Percentiles rank a stretch among this genome's conserved stretches.
Evolutionary conservation across 2,329 filamentous ascomycete species (phyloP).

Genomic region (Penicillium sp.): DNA sequence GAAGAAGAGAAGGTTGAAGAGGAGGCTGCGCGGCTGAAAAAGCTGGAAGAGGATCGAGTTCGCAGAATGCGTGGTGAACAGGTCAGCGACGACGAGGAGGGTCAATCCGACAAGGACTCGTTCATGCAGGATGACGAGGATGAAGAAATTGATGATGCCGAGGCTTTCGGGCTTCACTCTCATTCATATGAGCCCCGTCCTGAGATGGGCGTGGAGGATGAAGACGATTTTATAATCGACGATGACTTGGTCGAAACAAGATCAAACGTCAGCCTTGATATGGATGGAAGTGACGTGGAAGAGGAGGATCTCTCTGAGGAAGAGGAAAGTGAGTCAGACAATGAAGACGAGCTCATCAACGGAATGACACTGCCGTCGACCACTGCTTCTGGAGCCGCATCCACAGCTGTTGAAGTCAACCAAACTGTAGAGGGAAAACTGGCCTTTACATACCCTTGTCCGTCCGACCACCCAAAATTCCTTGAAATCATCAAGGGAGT

Average conservation of each 20-base stretch:
- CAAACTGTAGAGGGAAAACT: slow-evolving; percentile 49
- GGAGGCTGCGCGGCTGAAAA: slow-evolving; percentile 69
- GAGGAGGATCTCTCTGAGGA: slow-evolving; percentile 56
- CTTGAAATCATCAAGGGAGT: slow-evolving; percentile 60
- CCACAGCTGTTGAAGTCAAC: slow-evolving; percentile 42
- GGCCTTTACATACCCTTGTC: slow-evolving; percentile 82
- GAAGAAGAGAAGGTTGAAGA: slow-evolving; percentile 78
- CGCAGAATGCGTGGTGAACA: slow-evolving; percentile 82
- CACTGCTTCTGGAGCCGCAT: slow-evolving; percentile 18
- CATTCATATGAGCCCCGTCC: slow-evolving; percentile 35
- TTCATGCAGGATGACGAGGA: slow-evolving; percentile 29
- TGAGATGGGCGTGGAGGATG: slow-evolving; percentile 73
- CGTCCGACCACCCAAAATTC: slow-evolving; percentile 70
- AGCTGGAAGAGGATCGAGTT: slow-evolving; percentile 76
- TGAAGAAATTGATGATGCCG: slow-evolving; percentile 53
- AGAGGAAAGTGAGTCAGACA: slow-evolving; percentile 44
- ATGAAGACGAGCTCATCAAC: slow-evolving; percentile 65
- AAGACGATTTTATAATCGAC: slow-evolving; percentile 90
- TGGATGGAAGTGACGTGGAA: slow-evolving; percentile 45
- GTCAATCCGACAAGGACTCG: slow-evolving; percentile 34
- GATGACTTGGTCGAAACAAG: slow-evolving; percentile 81
- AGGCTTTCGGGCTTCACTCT: slow-evolving; percentile 59
- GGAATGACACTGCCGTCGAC: slow-evolving; percentile 52
- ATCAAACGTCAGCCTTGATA: slow-evolving; percentile 51
- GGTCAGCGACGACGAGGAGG: slow-evolving; percentile 55